Percentiles rank a stretch among this genome's conserved stretches.
Evolutionary conservation across 1,284 basidiomycete species (phyloP).

Genomic region (Irpex lacteus): DNA sequence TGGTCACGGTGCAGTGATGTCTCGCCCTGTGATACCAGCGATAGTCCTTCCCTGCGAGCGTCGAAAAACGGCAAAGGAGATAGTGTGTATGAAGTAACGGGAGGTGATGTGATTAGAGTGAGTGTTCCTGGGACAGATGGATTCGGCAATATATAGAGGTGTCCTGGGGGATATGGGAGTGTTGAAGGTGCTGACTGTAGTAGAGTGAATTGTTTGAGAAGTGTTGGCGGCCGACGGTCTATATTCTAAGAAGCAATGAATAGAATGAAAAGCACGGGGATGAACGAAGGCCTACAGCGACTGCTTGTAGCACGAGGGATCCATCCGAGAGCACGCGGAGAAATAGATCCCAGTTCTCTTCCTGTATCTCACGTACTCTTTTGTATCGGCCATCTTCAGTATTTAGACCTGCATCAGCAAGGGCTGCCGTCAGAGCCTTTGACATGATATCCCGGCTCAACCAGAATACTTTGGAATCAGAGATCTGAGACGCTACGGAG

Average conservation of each 20-base stretch:
- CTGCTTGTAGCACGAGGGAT: conserved; percentile 66
- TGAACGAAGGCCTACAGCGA: conserved; percentile 55
- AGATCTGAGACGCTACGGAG: conserved; percentile 29
- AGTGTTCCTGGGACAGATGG: conserved; percentile 38
- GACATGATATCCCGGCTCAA: conserved; percentile 57
- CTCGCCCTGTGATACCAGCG: conserved; percentile 18
- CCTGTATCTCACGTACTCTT: conserved; percentile 55
- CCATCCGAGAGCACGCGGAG: conserved; percentile 72
- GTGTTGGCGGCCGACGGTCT: conserved; percentile 84
- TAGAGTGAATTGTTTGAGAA: conserved; percentile 74
- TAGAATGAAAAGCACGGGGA: not conserved
- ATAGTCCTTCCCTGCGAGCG: conserved; percentile 51
- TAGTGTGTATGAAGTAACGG: conserved; percentile 55
- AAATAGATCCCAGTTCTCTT: conserved; percentile 79
- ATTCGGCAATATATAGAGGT: conserved; percentile 55
- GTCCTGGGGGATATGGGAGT: conserved; percentile 42
- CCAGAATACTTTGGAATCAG: conserved; percentile 58
- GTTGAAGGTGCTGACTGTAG: conserved; percentile 55
- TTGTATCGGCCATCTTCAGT: conserved; percentile 42
- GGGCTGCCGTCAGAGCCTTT: conserved; percentile 41
- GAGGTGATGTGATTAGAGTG: conserved; percentile 58
- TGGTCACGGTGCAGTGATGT: conserved; percentile 6
- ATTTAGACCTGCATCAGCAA: conserved; percentile 27
- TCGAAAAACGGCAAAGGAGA: conserved; percentile 58
- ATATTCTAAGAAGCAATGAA: conserved; percentile 56